These are phyloP conservation scores for Vaccinium vitisidaea DNA, from an alignment of 148 eudicot species.

Conservation along the genomic window DNA sequence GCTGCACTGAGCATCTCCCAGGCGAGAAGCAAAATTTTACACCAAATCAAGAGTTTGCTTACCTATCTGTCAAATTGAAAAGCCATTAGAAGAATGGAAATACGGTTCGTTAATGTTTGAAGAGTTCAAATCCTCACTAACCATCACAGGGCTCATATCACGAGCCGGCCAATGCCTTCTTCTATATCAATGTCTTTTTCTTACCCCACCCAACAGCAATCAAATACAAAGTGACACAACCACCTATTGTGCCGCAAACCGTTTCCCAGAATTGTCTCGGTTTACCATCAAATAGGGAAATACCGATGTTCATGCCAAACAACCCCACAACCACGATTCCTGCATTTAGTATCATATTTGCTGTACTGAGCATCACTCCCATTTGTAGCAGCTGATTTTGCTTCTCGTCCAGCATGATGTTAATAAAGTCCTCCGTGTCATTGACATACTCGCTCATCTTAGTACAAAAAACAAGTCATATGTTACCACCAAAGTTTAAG, in stretches of 20 bases:
- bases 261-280: conserved; percentile 37
- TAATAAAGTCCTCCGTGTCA: conserved; percentile 66
- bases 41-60: neutral
- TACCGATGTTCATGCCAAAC: conserved; percentile 63
- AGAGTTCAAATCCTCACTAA: neutral
- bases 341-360: conserved; percentile 46
- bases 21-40: neutral
- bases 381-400: conserved; percentile 63
- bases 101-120: neutral
- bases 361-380: conserved; percentile 60
- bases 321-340: conserved; percentile 49
- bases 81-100: neutral
- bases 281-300: conserved; percentile 27
- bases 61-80: neutral
- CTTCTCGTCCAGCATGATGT: conserved; percentile 66
- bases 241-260: conserved; percentile 29
- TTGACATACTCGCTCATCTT: conserved; percentile 65
- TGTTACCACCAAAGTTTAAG: neutral
- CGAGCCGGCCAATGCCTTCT: neutral
- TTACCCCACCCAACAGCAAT: conserved; percentile 45
- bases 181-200: conserved; percentile 26
- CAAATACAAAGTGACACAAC: conserved; percentile 32
- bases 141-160: neutral
- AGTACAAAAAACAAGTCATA: neutral
- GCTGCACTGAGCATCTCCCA: neutral